phyloP scores from a whole-genome alignment of 2,329 filamentous ascomycete genomes.

The Pseudofabraea citricarpa region DNA sequence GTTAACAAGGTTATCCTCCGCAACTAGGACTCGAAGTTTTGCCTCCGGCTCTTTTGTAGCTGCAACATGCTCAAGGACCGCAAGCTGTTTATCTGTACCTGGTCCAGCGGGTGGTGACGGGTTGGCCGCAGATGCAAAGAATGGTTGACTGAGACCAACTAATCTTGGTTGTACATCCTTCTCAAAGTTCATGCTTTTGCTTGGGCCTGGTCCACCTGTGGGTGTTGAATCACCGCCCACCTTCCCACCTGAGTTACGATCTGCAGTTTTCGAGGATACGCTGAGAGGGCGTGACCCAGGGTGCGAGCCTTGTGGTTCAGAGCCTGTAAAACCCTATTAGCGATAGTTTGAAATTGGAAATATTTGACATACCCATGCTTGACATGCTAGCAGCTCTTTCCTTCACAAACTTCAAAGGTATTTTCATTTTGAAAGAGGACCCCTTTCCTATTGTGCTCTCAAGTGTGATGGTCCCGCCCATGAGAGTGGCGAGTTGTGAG shows the following conservation, averaged over 20 bases:
- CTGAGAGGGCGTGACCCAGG: slow-evolving; percentile 28
- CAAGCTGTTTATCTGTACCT: slow-evolving; percentile 52
- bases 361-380: slow-evolving; percentile 11
- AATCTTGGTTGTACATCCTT: slow-evolving; percentile 70
- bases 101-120: slow-evolving; percentile 9
- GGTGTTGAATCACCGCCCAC: background rate
- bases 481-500: slow-evolving; percentile 75
- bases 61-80: slow-evolving; percentile 60
- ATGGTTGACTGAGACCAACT: slow-evolving; percentile 77
- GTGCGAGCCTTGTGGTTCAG: slow-evolving; percentile 23
- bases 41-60: slow-evolving; percentile 52
- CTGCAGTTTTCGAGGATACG: slow-evolving; percentile 13
- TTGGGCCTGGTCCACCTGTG: slow-evolving; percentile 9
- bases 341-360: background rate
- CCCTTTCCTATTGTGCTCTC: slow-evolving; percentile 69
- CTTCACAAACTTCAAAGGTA: slow-evolving; percentile 73
- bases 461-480: slow-evolving; percentile 73
- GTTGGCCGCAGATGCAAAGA: slow-evolving; percentile 46
- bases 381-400: slow-evolving; percentile 44
- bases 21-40: slow-evolving; percentile 78
- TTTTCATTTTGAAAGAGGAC: slow-evolving; percentile 76
- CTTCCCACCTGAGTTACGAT: background rate
- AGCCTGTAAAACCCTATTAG: slow-evolving; percentile 11
- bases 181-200: slow-evolving; percentile 35
- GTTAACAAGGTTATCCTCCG: slow-evolving; percentile 69